Evolutionary conservation across 2,329 filamentous ascomycete species (phyloP).

Genomic region (Apiospora pterosperma): DNA sequence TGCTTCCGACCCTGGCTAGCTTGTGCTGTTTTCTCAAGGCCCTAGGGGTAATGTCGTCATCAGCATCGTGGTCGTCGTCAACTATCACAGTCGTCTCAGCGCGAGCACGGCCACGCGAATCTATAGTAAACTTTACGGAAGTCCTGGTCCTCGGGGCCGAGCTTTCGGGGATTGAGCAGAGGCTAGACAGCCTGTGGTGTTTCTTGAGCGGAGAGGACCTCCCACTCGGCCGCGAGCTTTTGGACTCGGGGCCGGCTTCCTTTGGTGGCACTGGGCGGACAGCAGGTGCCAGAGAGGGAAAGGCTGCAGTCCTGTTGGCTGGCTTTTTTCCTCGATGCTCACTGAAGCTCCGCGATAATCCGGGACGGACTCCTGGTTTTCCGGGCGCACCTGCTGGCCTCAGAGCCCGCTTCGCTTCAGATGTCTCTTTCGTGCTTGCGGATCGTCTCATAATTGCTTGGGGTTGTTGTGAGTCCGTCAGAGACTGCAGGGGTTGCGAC

Average conservation of each 20-base stretch:
- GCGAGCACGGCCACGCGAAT: conserved; percentile 56
- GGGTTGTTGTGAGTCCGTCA: conserved; percentile 22
- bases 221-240: conserved; percentile 35
- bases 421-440: conserved; percentile 40
- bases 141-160: conserved; percentile 44
- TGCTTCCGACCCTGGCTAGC: conserved; percentile 9
- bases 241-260: conserved; percentile 29
- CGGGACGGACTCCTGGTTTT: conserved; percentile 45
- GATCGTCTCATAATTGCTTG: conserved; percentile 41
- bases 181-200: conserved; percentile 46
- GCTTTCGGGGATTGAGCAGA: conserved; percentile 57
- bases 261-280: conserved; percentile 30
- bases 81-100: conserved; percentile 48
- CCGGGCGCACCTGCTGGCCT: conserved; percentile 47
- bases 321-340: conserved; percentile 48
- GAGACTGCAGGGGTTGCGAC: conserved; percentile 16
- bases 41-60: conserved; percentile 16
- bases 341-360: conserved; percentile 51
- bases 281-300: conserved; percentile 48
- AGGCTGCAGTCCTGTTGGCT: conserved; percentile 30
- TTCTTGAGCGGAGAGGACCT: conserved; percentile 52
- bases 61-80: conserved; percentile 14
- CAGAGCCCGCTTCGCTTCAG: conserved; percentile 38
- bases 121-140: conserved; percentile 61
- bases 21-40: conserved; percentile 15